Evolutionary conservation across 768 basidiomycete species (phyloP).

Genomic region (Mycena belliarum): DNA sequence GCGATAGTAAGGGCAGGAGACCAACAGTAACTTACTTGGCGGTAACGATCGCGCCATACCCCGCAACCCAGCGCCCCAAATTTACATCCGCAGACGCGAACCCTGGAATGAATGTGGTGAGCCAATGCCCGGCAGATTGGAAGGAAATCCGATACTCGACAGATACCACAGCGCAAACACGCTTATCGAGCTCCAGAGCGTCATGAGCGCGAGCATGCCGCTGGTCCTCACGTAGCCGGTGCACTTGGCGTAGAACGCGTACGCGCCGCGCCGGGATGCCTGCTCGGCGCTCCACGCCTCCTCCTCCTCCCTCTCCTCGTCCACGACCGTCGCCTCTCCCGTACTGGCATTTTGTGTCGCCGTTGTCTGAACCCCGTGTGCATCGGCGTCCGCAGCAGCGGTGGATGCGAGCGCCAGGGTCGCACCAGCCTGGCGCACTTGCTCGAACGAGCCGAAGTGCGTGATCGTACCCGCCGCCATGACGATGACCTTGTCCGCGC

Average conservation of each 20-base stretch:
- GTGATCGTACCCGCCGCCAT: conserved; percentile 3
- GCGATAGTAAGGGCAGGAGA: not conserved
- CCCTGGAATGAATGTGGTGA: not conserved
- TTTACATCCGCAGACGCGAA: conserved; percentile 5
- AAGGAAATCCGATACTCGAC: not conserved
- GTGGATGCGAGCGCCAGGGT: not conserved
- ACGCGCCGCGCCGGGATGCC: not conserved
- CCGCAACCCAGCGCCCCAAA: conserved; percentile 13
- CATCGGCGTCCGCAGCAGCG: not conserved
- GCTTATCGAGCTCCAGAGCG: not conserved
- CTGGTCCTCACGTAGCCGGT: not conserved
- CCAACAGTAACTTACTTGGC: not conserved
- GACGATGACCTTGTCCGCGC: conserved; percentile 14
- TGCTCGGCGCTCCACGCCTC: not conserved
- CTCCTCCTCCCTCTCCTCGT: conserved; percentile 4
- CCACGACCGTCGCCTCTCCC: not conserved
- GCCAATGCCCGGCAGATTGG: not conserved
- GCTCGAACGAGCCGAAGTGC: conserved; percentile 14
- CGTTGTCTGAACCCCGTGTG: not conserved
- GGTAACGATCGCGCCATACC: conserved; percentile 10
- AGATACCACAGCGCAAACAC: conserved; percentile 4
- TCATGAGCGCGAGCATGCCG: not conserved
- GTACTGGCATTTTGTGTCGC: not conserved
- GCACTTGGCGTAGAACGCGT: conserved; percentile 1
- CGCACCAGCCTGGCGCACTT: conserved; percentile 3